phyloP scores from a whole-genome alignment of 2,329 filamentous ascomycete species.

The Xylariaceae sp. region DNA sequence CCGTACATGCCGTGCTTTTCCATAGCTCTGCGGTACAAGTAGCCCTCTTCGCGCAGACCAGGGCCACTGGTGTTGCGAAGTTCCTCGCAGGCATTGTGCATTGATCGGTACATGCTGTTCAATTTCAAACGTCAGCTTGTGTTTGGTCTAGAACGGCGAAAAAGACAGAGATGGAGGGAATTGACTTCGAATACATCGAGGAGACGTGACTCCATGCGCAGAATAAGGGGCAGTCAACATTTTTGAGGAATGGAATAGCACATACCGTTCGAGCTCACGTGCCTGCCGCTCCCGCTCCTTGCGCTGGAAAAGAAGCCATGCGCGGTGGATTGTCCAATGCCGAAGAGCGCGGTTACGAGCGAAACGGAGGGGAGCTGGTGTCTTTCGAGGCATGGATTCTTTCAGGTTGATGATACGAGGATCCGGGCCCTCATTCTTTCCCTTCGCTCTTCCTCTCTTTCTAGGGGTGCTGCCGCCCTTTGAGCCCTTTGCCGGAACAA shows the following conservation, averaged over 20 bases:
- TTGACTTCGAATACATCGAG: neutral
- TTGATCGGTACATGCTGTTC: constrained; percentile 63
- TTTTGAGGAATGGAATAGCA: neutral
- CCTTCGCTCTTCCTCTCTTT: constrained; percentile 21
- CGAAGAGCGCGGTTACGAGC: constrained; percentile 80
- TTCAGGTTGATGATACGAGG: constrained; percentile 42
- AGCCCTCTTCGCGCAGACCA: constrained; percentile 55
- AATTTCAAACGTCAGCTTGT: neutral
- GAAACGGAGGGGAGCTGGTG: constrained; percentile 72
- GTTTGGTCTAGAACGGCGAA: neutral
- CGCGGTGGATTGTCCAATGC: constrained; percentile 98
- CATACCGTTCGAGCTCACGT: constrained; percentile 62
- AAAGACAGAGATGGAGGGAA: neutral
- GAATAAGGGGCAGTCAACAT: neutral
- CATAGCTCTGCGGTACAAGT: constrained; percentile 82
- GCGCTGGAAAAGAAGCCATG: constrained; percentile 77
- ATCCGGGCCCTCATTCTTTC: constrained; percentile 35
- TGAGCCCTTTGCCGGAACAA: constrained; percentile 9
- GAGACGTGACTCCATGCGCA: neutral
- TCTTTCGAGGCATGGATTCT: constrained; percentile 45
- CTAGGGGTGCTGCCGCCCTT: constrained; percentile 16
- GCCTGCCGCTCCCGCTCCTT: constrained; percentile 60
- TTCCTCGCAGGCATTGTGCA: constrained; percentile 81
- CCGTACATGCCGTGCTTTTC: constrained; percentile 82
- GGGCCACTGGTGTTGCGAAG: constrained; percentile 58